A percentile compares a stretch with the other conserved stretches of the same genome.
Conservation (phyloP, 495 filamentous ascomycete genomes). For the Penicillium ucsense region DNA sequence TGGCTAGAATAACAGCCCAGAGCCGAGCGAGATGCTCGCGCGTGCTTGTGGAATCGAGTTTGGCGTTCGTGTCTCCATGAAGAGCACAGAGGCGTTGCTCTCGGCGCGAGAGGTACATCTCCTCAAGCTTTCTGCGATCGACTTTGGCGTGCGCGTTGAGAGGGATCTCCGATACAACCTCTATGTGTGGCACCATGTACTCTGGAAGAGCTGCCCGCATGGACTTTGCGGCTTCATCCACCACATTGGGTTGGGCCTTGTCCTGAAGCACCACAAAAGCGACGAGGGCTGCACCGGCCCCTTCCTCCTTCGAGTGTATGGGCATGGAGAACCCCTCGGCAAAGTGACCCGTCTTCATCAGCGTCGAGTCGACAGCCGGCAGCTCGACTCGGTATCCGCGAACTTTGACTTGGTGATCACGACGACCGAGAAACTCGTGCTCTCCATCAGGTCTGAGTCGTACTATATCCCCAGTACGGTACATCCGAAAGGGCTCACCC, state of each 20-base stretch:
- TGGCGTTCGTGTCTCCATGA: no score
- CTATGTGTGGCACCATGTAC: slow-evolving; percentile 8
- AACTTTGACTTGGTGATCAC: slow-evolving; percentile 42
- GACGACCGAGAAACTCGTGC: slow-evolving; percentile 36
- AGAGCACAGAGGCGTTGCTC: no score
- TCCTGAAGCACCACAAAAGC: slow-evolving; percentile 2
- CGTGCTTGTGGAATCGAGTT: background rate
- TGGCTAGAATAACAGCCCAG: slow-evolving; percentile 2
- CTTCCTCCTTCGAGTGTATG: background rate
- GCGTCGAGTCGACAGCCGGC: slow-evolving; percentile 30
- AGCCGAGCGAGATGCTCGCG: background rate
- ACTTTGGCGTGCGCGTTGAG: slow-evolving; percentile 11
- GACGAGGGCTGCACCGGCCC: slow-evolving; percentile 5
- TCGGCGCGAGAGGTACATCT: background rate
- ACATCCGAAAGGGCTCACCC: slow-evolving; percentile 7
- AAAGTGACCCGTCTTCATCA: slow-evolving; percentile 2
- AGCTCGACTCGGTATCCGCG: slow-evolving; percentile 42
- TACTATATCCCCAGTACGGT: slow-evolving; percentile 41
- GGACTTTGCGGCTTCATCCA: background rate
- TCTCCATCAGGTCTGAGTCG: slow-evolving; percentile 27
- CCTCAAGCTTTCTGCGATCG: slow-evolving; percentile 6
- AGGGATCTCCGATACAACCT: slow-evolving; percentile 7
- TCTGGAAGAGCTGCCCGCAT: slow-evolving; percentile 1
- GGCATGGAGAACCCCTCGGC: slow-evolving; percentile 2
- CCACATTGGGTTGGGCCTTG: background rate